A percentile compares a stretch with the other conserved stretches of the same genome.
phyloP scores from a whole-genome alignment of 2,329 filamentous ascomycete species.

The Aspergillus phoenicis region DNA sequence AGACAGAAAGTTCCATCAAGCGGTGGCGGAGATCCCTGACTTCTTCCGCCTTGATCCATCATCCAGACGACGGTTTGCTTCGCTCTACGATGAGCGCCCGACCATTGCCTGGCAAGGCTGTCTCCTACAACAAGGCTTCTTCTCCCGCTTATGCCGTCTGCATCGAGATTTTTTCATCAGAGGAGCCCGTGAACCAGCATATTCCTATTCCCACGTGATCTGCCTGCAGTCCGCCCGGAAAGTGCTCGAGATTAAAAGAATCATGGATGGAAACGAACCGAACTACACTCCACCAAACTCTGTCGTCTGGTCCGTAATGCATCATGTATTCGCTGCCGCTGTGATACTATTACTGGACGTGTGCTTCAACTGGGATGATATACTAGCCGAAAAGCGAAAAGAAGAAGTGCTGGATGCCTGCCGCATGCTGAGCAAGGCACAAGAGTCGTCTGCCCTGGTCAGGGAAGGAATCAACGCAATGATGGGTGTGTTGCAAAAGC shows the following conservation, averaged over 20 bases:
- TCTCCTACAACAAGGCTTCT: slow-evolving; percentile 38
- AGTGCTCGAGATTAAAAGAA: slow-evolving; percentile 40
- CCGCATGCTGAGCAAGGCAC: slow-evolving; percentile 40
- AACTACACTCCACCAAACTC: slow-evolving; percentile 30
- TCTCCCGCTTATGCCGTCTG: slow-evolving; percentile 41
- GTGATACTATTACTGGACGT: slow-evolving; percentile 44
- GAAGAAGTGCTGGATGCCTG: slow-evolving; percentile 43
- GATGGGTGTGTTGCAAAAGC: slow-evolving; percentile 39
- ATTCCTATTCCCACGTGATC: slow-evolving; percentile 42
- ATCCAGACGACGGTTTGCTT: slow-evolving; percentile 28
- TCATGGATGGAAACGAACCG: slow-evolving; percentile 36
- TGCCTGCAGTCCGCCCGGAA: slow-evolving; percentile 43
- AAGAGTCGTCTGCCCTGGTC: slow-evolving; percentile 34
- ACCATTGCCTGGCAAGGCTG: slow-evolving; percentile 40
- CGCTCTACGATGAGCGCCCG: slow-evolving; percentile 34
- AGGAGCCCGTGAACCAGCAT: slow-evolving; percentile 37
- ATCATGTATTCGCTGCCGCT: slow-evolving; percentile 46
- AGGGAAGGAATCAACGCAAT: slow-evolving; percentile 41
- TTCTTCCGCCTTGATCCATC: slow-evolving; percentile 42
- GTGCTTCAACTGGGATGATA: slow-evolving; percentile 45
- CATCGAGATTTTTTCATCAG: slow-evolving; percentile 46
- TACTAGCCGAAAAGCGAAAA: slow-evolving; percentile 37
- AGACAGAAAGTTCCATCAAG: slow-evolving; percentile 38
- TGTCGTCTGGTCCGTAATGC: slow-evolving; percentile 37
- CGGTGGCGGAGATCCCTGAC: slow-evolving; percentile 34